These are phyloP conservation scores for Lipomyces mesembrius DNA, from an alignment of 805 yeast genomes.

Conservation along the genomic window DNA sequence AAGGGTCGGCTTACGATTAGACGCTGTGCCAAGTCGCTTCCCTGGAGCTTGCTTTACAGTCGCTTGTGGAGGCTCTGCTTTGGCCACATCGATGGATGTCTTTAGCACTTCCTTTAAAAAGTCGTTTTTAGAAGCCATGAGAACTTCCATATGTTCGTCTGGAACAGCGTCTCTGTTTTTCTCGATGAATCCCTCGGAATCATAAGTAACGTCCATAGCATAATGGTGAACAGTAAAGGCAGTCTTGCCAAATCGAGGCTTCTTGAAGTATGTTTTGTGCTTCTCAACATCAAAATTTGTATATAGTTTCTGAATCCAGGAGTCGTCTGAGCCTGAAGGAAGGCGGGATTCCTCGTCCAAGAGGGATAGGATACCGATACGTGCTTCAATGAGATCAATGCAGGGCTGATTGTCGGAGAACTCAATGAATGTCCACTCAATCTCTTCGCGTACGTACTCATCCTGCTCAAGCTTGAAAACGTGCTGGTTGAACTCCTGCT, in stretches of 20 bases:
- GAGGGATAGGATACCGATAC: conserved; percentile 82
- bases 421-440: conserved; percentile 95
- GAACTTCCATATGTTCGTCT: conserved; percentile 88
- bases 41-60: conserved; percentile 47
- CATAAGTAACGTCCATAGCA: conserved; percentile 92
- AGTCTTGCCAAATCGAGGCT: conserved; percentile 91
- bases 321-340: conserved; percentile 90
- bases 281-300: conserved; percentile 63
- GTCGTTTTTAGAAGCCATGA: conserved; percentile 68
- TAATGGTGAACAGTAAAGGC: conserved; percentile 91
- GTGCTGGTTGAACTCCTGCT: conserved; percentile 96
- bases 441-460: conserved; percentile 87
- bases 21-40: conserved; percentile 48
- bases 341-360: conserved; percentile 94
- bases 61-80: conserved; percentile 38
- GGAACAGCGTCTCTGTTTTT: conserved; percentile 97
- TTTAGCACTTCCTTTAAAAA: conserved; percentile 68
- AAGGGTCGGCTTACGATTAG: conserved; percentile 81
- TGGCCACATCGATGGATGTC: conserved; percentile 50
- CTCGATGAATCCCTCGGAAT: conserved; percentile 92
- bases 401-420: conserved; percentile 97
- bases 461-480: conserved; percentile 97
- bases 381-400: conserved; percentile 86
- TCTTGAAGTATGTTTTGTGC: conserved; percentile 74
- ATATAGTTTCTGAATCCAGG: conserved; percentile 90